Conservation (phyloP, 805 yeast genomes). For the Cyberlindnera lachancei region DNA sequence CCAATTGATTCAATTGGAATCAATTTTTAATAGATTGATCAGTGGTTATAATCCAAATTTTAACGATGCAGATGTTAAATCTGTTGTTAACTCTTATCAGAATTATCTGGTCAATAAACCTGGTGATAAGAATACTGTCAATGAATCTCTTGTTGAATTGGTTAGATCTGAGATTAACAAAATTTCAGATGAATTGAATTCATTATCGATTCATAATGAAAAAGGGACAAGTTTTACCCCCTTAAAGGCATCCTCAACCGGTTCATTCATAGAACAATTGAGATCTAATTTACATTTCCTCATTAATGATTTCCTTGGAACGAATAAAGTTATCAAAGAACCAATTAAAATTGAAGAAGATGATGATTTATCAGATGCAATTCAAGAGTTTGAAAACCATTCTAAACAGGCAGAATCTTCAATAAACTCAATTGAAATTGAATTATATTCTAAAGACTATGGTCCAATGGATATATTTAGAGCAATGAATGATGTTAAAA, state of each 20-base stretch:
- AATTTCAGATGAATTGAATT: not conserved
- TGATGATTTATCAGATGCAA: conserved; percentile 5
- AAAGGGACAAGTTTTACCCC: not conserved
- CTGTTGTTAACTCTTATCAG: conserved; percentile 44
- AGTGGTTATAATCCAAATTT: conserved; percentile 66
- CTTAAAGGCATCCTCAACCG: conserved; percentile 1
- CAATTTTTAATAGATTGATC: conserved; percentile 36
- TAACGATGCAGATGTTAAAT: conserved; percentile 67
- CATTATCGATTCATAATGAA: not conserved
- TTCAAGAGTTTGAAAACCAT: conserved; percentile 6
- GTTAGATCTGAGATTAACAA: not conserved
- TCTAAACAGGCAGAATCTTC: not conserved
- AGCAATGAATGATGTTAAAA: conserved; percentile 43
- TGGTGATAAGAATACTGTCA: not conserved
- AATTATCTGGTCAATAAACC: conserved; percentile 30
- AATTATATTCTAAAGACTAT: conserved; percentile 26
- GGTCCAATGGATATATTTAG: conserved; percentile 65
- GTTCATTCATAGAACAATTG: conserved; percentile 5
- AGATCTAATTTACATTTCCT: conserved; percentile 7
- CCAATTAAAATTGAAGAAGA: conserved; percentile 13
- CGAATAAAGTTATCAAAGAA: conserved; percentile 1
- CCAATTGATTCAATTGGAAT: conserved; percentile 31
- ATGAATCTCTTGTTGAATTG: not conserved
- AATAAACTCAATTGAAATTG: conserved; percentile 3
- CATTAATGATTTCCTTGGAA: conserved; percentile 19